These are phyloP conservation scores for Neurospora tetraspora DNA, from an alignment of 495 filamentous ascomycete species.

Conservation along the genomic window DNA sequence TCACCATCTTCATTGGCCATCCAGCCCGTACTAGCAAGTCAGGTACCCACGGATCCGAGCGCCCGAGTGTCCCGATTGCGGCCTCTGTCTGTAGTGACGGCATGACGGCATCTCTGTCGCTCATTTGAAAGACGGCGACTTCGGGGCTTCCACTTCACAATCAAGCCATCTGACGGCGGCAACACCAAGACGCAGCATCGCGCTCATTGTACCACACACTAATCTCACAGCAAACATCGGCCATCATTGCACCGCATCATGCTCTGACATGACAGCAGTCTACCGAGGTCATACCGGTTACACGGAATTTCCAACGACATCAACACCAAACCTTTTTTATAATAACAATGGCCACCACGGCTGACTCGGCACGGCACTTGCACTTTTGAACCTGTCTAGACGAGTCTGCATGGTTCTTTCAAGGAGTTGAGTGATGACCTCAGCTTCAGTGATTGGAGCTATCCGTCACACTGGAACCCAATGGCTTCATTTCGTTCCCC, in stretches of 20 bases:
- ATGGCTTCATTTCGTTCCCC: neutral
- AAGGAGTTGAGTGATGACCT: neutral
- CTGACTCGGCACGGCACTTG: neutral
- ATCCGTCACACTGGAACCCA: neutral
- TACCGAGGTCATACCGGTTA: neutral
- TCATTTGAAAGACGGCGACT: neutral
- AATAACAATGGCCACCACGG: too few species aligned
- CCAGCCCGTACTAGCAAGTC: neutral
- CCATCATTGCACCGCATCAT: neutral
- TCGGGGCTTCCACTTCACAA: neutral
- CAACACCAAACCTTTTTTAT: neutral
- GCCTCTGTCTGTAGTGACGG: neutral
- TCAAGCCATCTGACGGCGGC: neutral
- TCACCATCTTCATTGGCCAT: slow-evolving; percentile 7
- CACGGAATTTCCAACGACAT: neutral
- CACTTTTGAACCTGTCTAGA: neutral
- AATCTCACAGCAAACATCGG: neutral
- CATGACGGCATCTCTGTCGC: neutral
- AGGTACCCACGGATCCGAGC: neutral
- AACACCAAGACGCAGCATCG: neutral
- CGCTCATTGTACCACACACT: neutral
- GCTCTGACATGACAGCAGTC: neutral
- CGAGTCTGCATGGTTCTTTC: neutral
- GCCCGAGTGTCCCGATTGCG: neutral
- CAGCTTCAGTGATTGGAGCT: neutral